Evolutionary conservation across 768 basidiomycete genomes (phyloP).

Genomic region (Phanerodontia chrysosporium): DNA sequence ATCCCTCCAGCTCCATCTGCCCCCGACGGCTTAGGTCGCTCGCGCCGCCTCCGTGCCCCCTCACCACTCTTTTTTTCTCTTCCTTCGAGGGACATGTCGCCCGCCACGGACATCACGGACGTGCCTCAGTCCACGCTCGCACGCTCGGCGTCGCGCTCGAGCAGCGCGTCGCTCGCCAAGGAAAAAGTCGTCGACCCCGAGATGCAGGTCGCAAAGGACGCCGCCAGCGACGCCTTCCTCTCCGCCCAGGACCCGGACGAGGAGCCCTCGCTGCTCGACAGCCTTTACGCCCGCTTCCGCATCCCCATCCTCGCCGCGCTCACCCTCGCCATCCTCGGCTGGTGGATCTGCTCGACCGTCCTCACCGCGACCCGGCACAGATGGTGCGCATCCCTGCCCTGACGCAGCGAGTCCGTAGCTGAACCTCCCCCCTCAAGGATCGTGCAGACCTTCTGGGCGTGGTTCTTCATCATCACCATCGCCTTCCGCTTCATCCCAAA

Average conservation of each 20-base stretch:
- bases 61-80: neutral
- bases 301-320: conserved; percentile 42
- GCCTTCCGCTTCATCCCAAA: conserved; percentile 84
- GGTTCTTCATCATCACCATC: conserved; percentile 76
- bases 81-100: neutral
- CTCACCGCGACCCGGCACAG: conserved; percentile 66
- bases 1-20: neutral
- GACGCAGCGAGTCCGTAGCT: neutral
- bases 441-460: conserved; percentile 77
- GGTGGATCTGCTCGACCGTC: conserved; percentile 81
- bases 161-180: conserved; percentile 12
- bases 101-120: neutral
- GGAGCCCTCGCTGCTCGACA: neutral
- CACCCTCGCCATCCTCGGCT: conserved; percentile 65
- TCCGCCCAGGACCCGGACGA: conserved; percentile 7
- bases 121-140: neutral
- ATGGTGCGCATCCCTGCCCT: conserved; percentile 43
- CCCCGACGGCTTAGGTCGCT: neutral
- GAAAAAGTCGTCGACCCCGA: conserved; percentile 24
- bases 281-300: conserved; percentile 18
- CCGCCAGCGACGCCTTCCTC: conserved; percentile 16
- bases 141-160: neutral
- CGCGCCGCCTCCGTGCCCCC: neutral
- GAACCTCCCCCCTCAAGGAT: conserved; percentile 43
- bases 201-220: conserved; percentile 14